A percentile compares a stretch with the other conserved stretches of the same genome.
Conservation (phyloP, 1,284 basidiomycete genomes). For the Schizophyllum commune region DNA sequence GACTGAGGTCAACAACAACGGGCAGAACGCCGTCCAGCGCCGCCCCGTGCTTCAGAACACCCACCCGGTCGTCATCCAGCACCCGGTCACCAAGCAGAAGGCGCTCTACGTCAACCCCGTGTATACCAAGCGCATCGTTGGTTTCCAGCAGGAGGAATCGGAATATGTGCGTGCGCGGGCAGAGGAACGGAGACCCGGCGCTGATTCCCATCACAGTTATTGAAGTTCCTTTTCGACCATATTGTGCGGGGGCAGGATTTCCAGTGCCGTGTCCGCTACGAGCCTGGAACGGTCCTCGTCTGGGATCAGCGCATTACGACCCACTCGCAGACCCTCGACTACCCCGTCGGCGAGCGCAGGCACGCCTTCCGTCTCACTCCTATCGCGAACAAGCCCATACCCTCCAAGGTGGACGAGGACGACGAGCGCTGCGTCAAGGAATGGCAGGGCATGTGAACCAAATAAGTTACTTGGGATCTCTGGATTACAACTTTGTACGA, state of each 20-base stretch:
- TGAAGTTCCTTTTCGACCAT: slow-evolving; percentile 55
- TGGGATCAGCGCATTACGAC: slow-evolving; percentile 16
- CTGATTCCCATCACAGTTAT: slow-evolving; percentile 27
- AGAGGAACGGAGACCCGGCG: not conserved
- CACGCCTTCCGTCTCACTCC: slow-evolving; percentile 6
- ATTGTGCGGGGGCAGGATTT: slow-evolving; percentile 31
- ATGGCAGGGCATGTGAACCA: not conserved
- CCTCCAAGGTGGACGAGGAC: slow-evolving; percentile 5
- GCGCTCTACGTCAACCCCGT: slow-evolving; percentile 57
- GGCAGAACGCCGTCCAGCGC: not conserved
- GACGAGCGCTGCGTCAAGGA: not conserved
- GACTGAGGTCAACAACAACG: not conserved
- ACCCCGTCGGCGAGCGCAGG: not conserved
- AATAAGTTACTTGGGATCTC: not conserved
- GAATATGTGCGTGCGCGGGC: slow-evolving; percentile 21
- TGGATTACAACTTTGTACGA: not conserved
- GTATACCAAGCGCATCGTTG: slow-evolving; percentile 59
- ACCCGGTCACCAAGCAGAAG: slow-evolving; percentile 64
- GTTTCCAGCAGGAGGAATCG: slow-evolving; percentile 60
- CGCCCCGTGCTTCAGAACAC: not conserved
- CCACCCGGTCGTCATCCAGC: slow-evolving; percentile 47
- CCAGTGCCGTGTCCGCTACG: slow-evolving; percentile 29
- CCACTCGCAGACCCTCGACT: slow-evolving; percentile 5
- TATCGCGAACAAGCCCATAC: slow-evolving; percentile 3
- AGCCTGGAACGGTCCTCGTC: slow-evolving; percentile 33